Percentiles rank a stretch among this genome's conserved stretches.
phyloP scores from a whole-genome alignment of 345 rosid genomes.

The Bruguiera gymnorhiza region DNA sequence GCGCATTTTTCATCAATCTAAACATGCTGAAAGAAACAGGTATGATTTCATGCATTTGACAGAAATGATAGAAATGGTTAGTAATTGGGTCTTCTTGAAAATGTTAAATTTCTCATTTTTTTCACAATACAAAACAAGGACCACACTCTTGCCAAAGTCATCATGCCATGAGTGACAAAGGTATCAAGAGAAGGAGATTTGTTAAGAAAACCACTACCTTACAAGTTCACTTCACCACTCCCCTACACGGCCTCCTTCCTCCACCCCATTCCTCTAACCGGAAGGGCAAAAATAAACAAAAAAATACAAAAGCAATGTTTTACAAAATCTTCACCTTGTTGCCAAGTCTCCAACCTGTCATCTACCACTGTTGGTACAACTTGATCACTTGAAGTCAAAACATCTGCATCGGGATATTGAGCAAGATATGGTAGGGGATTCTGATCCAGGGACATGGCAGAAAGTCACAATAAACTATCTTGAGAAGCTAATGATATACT shows the following conservation, averaged over 20 bases:
- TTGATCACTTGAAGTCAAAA: constrained; percentile 92
- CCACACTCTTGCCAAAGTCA: neutral
- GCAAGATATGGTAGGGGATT: constrained; percentile 93
- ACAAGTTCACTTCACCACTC: neutral
- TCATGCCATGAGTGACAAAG: neutral
- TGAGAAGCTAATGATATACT: constrained; percentile 4
- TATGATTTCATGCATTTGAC: neutral
- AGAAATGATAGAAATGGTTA: neutral
- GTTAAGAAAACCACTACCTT: neutral
- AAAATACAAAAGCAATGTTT: too few species aligned
- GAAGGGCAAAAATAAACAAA: too few species aligned
- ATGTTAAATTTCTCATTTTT: neutral
- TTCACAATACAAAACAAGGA: neutral
- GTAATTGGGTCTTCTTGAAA: neutral
- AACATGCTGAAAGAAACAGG: neutral
- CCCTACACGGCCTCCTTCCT: neutral
- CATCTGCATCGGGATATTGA: constrained; percentile 91
- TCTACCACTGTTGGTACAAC: constrained; percentile 92
- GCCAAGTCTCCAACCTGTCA: constrained; percentile 95
- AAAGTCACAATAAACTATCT: constrained; percentile 11
- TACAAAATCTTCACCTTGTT: constrained; percentile 58
- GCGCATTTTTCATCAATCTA: too few species aligned
- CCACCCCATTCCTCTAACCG: too few species aligned
- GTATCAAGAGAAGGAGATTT: neutral
- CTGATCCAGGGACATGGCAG: constrained; percentile 43